Evolutionary conservation across 768 basidiomycete genomes (phyloP), one percentile per base, ranked within the genome.

Genomic region (Amanita polypyramis): DNA sequence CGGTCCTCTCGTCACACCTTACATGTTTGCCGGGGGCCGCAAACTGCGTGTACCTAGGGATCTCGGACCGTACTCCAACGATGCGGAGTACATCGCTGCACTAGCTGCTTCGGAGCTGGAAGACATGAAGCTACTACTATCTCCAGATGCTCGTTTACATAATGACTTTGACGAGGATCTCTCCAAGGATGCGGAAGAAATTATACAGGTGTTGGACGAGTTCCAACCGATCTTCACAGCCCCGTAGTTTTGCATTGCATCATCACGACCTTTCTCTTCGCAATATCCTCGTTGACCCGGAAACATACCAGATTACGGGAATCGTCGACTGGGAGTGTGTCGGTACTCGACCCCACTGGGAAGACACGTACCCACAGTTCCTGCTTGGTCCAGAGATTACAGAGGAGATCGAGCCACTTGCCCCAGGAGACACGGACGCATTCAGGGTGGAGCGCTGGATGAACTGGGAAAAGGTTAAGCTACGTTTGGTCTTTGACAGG

Each of bases 271-370:
- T 54, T 41, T 52, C 53, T 21, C 51, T 47, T 43, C 8, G 19
- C 45, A 56, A 56, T 47, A 55, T 56, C 42, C 36, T 54, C 33
- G 45, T 56, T 25, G 45, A 54, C 41, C 45, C 55, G 21, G 39
- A 11, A 17, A 54, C 53, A 30, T 34, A 47, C 52, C 45, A 51
- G 27, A 51, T 56, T 20, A 56, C 54, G n/a, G 53, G 51, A 37
- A 40, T 56, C 27, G 43, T 56, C 27, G 55, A 56, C 48, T 56
- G 55, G 55, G 55, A 56, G 45, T 54, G 49, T 43, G 44, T 50
- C 4, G 50, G 50, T 45, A 45, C 53, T 30, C 40, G 53, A 47
- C 55, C 53, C 17, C 49, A 43, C 20, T 52, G 55, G 55, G 40
- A 54, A 54, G 21, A 50, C 20, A 15, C 43, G 4, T 54, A 56